Percentiles rank a stretch among this genome's conserved stretches.
These are phyloP conservation scores for Globisporangium cederbergense DNA, from an alignment of 352 stramenopile species.

Conservation along the genomic window DNA sequence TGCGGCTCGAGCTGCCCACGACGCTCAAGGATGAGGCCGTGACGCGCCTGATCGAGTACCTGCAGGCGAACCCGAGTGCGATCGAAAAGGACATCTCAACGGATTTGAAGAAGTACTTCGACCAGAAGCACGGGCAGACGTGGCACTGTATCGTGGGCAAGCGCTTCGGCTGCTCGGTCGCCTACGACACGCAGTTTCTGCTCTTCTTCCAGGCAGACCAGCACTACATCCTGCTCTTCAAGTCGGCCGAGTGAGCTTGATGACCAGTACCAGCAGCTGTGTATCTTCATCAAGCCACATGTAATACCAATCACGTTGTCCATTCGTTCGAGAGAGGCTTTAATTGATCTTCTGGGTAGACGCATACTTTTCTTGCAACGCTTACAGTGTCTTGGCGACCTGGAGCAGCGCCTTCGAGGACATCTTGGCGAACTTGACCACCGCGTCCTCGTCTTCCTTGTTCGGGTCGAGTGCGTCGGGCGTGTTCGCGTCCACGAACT, in stretches of 20 bases:
- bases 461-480: conserved; percentile 40
- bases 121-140: conserved; percentile 93
- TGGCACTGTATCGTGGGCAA: conserved; percentile 95
- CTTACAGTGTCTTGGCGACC: conserved; percentile 41
- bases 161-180: conserved; percentile 88
- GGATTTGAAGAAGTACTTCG: conserved; percentile 99
- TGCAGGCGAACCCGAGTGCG: conserved; percentile 33
- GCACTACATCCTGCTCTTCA: conserved; percentile 82
- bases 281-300: not conserved
- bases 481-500: conserved; percentile 60
- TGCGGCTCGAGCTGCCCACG: conserved; percentile 63
- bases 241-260: conserved; percentile 55
- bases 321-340: not conserved
- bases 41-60: conserved; percentile 30
- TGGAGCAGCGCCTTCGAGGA: conserved; percentile 62
- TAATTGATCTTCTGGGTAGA: not conserved
- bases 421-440: conserved; percentile 50
- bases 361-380: not conserved
- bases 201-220: conserved; percentile 86
- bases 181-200: conserved; percentile 88
- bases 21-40: conserved; percentile 75
- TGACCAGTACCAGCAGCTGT: not conserved
- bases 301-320: not conserved
- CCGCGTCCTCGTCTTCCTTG: conserved; percentile 29
- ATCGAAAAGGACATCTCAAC: conserved; percentile 91